phyloP scores from a whole-genome alignment of 2,329 filamentous ascomycete genomes.

The Cercospora zeae-maydis region DNA sequence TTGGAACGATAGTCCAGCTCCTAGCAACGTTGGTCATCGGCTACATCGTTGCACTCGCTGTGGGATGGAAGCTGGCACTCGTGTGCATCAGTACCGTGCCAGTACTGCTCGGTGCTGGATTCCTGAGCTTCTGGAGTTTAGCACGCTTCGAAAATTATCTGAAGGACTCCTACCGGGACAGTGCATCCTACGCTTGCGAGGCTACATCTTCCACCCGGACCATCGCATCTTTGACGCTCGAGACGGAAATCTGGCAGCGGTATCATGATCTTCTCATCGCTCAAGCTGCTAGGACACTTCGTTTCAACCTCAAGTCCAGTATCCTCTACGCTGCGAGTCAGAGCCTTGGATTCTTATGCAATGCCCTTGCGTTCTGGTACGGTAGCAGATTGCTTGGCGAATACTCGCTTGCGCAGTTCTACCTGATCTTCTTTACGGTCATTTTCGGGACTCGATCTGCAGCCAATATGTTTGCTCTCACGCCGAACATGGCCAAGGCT shows the following conservation, averaged over 20 bases:
- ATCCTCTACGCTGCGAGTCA: constrained; percentile 29
- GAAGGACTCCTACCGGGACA: constrained; percentile 13
- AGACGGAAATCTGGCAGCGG: constrained; percentile 22
- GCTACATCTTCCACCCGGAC: constrained; percentile 28
- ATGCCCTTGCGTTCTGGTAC: constrained; percentile 31
- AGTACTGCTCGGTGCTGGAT: constrained; percentile 44
- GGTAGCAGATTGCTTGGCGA: constrained; percentile 32
- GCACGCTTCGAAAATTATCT: constrained; percentile 8
- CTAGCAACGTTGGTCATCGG: constrained; percentile 44
- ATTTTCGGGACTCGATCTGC: constrained; percentile 64
- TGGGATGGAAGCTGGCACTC: constrained; percentile 50
- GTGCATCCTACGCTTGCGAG: constrained; percentile 27
- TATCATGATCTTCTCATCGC: constrained; percentile 27
- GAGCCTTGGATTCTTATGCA: constrained; percentile 26
- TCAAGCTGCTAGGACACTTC: constrained; percentile 25
- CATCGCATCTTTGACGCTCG: constrained; percentile 29
- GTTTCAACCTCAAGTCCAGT: constrained; percentile 18
- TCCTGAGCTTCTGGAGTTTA: constrained; percentile 42
- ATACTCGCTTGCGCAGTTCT: constrained; percentile 45
- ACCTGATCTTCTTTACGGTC: constrained; percentile 57
- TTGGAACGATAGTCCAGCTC: constrained; percentile 45
- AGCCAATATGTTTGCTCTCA: constrained; percentile 63
- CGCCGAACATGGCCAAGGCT: constrained; percentile 33
- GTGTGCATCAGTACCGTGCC: constrained; percentile 47
- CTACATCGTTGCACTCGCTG: constrained; percentile 46